Evolutionary conservation across 306 rosid genomes (phyloP), one percentile per base, ranked within the genome.

Genomic region (Pterocarpus santalinus): DNA sequence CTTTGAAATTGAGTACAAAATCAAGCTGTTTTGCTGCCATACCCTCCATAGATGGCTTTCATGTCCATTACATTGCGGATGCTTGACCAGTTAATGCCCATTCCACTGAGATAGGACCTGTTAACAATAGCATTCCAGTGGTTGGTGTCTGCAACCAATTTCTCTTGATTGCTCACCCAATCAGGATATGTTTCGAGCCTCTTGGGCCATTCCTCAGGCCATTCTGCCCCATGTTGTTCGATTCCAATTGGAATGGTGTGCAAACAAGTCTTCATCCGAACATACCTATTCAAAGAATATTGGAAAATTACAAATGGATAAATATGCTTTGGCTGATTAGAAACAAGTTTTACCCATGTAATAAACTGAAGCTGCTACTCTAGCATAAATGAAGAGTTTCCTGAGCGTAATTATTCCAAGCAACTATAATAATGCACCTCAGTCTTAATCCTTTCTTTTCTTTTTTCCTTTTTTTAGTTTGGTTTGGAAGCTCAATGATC

Each of bases 141-240:
- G 79, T 84, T 79, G 47, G 96, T 90, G 83, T 95, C 99, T 1
- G 92, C 96, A 34, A 78, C 77, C 87, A 95, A 35, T 78, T 88
- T 90, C 51, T 90, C 98, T 87, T 86, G 93, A 78, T 88, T 86
- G 53, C 72, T 86, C 78, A 91, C 72, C 99, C 99, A 95, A 68
- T 95, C 99, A 2, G 98, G 94, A 77, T 87, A 90, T 34, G 88
- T 68, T 82, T 90, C 91, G 2, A 95, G 96, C 84, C 99, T 91
- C 86, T 88, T 91, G 22, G 99, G 99, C 99, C 99, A 95, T 82
- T 95, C 94, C 86, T 93, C 99, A 2, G 99, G 99, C 98, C 99
- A 91, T 90, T 95, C 99, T 22, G 98, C 88, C 65, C 99, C 99
- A 13, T 86, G 99, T 69, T 91, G 90, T 83, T 95, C 99, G 70